phyloP scores from a whole-genome alignment of 345 rosid species.

The Citrus sp. region DNA sequence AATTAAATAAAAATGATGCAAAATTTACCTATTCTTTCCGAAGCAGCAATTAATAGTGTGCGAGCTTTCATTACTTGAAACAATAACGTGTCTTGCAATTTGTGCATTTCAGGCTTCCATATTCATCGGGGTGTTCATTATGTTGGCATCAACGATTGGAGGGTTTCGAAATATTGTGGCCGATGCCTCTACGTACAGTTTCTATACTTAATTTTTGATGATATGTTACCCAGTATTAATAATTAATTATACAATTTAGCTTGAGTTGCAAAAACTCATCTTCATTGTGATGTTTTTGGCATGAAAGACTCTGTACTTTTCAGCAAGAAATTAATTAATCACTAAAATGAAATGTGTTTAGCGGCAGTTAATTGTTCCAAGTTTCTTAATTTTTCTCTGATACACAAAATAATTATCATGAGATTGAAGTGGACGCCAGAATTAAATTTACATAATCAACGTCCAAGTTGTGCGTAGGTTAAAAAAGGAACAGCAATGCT shows the following conservation, averaged over 20 bases:
- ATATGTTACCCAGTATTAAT: background rate
- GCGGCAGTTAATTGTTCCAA: too few species aligned
- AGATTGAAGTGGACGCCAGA: background rate
- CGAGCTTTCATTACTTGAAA: background rate
- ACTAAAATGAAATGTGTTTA: background rate
- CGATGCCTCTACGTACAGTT: slow-evolving; percentile 76
- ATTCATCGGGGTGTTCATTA: slow-evolving; percentile 65
- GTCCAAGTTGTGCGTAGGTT: too few species aligned
- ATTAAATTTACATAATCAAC: background rate
- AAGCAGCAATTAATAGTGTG: too few species aligned
- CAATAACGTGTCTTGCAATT: background rate
- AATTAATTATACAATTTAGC: background rate
- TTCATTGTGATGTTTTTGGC: background rate
- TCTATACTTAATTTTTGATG: slow-evolving; percentile 46
- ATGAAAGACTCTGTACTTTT: background rate
- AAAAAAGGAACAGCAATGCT: too few species aligned
- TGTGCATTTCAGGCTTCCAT: slow-evolving; percentile 44
- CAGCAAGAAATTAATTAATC: background rate
- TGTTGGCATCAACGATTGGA: slow-evolving; percentile 90
- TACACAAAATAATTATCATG: background rate
- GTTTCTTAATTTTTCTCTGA: background rate
- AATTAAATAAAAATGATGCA: slow-evolving; percentile 13
- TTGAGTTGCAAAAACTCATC: background rate
- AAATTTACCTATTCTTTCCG: background rate
- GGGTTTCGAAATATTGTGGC: slow-evolving; percentile 77